Percentiles rank a stretch among this genome's conserved stretches.
phyloP scores from a whole-genome alignment of 2,329 filamentous ascomycete species.

The Pseudogymnoascus sp. region DNA sequence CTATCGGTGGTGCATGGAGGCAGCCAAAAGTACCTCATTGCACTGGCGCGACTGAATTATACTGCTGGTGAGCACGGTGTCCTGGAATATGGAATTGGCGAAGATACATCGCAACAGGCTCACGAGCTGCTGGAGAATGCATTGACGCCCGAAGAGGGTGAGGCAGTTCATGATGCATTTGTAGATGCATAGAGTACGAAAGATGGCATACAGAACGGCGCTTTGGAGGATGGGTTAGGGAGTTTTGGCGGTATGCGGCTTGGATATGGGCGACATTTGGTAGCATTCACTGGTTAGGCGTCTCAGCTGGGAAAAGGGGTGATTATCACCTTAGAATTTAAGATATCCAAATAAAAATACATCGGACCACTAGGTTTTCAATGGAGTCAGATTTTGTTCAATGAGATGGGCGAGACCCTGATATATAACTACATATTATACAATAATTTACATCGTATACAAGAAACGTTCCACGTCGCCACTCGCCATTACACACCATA shows the following conservation, averaged over 20 bases:
- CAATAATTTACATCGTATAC: conserved; percentile 6
- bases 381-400: neutral
- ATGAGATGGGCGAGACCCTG: neutral
- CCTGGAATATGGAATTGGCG: conserved; percentile 67
- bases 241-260: neutral
- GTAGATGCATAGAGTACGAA: conserved; percentile 11
- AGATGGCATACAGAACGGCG: neutral
- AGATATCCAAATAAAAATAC: neutral
- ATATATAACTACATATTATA: conserved; percentile 3
- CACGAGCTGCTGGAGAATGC: conserved; percentile 73
- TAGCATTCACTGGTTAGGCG: neutral
- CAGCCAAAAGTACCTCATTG: conserved; percentile 73
- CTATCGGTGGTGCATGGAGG: conserved; percentile 62
- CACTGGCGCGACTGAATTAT: conserved; percentile 77
- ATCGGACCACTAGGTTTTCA: neutral
- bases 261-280: neutral
- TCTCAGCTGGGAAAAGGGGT: neutral
- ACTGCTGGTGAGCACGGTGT: conserved; percentile 63
- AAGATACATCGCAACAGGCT: conserved; percentile 72
- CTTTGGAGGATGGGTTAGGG: neutral
- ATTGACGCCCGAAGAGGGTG: conserved; percentile 71
- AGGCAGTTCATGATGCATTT: conserved; percentile 37
- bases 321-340: neutral
- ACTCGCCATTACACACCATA: neutral
- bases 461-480: neutral